Percentiles rank a stretch among this genome's conserved stretches.
Conservation (phyloP, 768 basidiomycete species). For the Boletellus ananas region DNA sequence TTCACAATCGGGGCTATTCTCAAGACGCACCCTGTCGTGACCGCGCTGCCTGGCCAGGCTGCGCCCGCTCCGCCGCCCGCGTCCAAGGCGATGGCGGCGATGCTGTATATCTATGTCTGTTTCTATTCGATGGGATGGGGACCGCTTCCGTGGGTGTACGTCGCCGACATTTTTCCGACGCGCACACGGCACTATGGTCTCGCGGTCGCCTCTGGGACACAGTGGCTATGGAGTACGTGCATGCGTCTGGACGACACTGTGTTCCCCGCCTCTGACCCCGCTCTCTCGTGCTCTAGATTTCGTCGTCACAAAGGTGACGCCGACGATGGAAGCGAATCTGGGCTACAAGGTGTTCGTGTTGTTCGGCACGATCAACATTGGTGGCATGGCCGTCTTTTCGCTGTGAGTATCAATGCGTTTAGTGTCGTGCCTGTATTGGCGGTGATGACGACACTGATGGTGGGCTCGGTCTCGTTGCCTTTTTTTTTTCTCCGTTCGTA, state of each 20-base stretch:
- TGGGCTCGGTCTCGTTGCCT: no score
- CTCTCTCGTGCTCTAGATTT: conserved; percentile 46
- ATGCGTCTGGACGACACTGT: not conserved
- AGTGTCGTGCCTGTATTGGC: no score
- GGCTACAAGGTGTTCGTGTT: conserved; percentile 76
- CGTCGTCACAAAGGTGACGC: conserved; percentile 68
- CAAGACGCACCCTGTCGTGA: conserved; percentile 61
- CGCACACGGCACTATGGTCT: conserved; percentile 80
- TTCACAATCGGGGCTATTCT: conserved; percentile 83
- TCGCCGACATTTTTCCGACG: conserved; percentile 84
- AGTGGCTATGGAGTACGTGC: conserved; percentile 75
- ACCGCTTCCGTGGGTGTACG: conserved; percentile 63
- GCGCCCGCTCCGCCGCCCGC: conserved; percentile 46
- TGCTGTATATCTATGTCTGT: conserved; percentile 83
- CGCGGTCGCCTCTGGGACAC: conserved; percentile 67
- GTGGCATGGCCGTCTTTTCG: conserved; percentile 64
- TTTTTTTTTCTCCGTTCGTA: conserved; percentile 11
- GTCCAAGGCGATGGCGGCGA: conserved; percentile 76
- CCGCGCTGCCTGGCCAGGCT: conserved; percentile 38
- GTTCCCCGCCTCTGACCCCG: not conserved
- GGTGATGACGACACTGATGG: no score
- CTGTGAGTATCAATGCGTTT: conserved; percentile 35
- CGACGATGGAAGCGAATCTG: conserved; percentile 53
- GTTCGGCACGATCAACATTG: conserved; percentile 72
- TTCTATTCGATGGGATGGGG: conserved; percentile 91